These are phyloP conservation scores for Esteya vermicola DNA, from an alignment of 2,329 filamentous ascomycete species.

Conservation along the genomic window DNA sequence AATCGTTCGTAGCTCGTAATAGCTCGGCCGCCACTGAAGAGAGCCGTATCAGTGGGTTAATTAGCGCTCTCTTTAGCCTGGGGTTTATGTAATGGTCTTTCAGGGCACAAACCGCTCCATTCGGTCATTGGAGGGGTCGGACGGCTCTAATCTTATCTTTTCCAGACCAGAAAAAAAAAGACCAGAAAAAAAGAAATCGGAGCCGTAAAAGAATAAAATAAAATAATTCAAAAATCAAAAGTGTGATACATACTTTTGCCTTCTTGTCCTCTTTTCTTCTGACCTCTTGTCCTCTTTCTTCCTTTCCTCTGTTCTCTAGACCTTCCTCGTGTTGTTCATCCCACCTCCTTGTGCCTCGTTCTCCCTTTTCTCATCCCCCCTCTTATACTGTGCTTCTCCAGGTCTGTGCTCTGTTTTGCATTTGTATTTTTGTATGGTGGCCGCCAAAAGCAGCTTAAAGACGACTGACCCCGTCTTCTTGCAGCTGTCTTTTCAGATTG, in stretches of 20 bases:
- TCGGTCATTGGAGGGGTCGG: background rate
- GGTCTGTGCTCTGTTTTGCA: background rate
- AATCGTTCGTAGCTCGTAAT: no score
- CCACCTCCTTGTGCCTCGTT: background rate
- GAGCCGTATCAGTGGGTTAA: background rate
- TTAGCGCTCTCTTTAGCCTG: no score
- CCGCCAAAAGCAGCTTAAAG: background rate
- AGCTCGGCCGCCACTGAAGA: no score
- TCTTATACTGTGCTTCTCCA: background rate
- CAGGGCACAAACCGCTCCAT: background rate
- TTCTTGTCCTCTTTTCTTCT: background rate
- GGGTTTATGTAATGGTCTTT: no score
- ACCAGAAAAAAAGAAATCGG: background rate
- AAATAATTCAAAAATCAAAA: background rate
- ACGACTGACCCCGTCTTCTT: background rate
- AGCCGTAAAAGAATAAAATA: no score
- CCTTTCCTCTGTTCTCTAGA: background rate
- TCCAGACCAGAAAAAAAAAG: background rate
- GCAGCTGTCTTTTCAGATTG: no score
- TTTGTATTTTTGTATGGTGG: no score
- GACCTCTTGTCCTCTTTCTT: background rate
- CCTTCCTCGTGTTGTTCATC: no score
- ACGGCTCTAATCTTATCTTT: background rate
- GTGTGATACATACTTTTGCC: background rate
- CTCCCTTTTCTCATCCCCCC: background rate